Conservation (phyloP, 2,329 filamentous ascomycete species). For the Penicillium sp. region DNA sequence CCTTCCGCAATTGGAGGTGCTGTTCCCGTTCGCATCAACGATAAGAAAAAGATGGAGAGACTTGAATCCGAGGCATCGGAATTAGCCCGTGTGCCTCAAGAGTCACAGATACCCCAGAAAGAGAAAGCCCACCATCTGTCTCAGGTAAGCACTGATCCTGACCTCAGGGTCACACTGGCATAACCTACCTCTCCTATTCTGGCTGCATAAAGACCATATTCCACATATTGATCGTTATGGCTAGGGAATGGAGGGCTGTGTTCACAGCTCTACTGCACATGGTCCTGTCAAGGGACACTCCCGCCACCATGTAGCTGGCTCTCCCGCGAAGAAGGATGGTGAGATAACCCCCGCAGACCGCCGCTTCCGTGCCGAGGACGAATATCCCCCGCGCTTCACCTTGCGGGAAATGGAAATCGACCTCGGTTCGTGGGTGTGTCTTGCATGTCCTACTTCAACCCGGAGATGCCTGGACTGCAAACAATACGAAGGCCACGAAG, state of each 20-base stretch:
- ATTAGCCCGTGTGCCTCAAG: neutral
- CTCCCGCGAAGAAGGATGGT: neutral
- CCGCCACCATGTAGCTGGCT: neutral
- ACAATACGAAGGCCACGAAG: conserved; percentile 9
- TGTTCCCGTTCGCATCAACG: neutral
- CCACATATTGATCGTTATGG: neutral
- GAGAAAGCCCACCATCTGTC: neutral
- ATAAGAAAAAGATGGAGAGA: neutral
- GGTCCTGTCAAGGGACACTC: neutral
- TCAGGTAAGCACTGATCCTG: neutral
- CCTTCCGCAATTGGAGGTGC: neutral
- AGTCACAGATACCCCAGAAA: neutral
- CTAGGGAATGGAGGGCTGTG: neutral
- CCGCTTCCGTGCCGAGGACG: neutral
- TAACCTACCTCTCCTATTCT: neutral
- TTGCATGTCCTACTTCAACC: conserved; percentile 7
- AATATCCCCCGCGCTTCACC: conserved; percentile 3
- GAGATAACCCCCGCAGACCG: neutral
- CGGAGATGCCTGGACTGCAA: conserved; percentile 10
- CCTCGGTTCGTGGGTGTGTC: conserved; percentile 7
- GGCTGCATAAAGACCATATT: neutral
- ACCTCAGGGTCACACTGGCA: neutral
- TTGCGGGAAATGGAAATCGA: conserved; percentile 7
- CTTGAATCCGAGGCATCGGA: neutral
- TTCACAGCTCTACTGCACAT: neutral